These are phyloP conservation scores for Fusarium zealandicum DNA, from an alignment of 2,329 filamentous ascomycete genomes.

Conservation along the genomic window DNA sequence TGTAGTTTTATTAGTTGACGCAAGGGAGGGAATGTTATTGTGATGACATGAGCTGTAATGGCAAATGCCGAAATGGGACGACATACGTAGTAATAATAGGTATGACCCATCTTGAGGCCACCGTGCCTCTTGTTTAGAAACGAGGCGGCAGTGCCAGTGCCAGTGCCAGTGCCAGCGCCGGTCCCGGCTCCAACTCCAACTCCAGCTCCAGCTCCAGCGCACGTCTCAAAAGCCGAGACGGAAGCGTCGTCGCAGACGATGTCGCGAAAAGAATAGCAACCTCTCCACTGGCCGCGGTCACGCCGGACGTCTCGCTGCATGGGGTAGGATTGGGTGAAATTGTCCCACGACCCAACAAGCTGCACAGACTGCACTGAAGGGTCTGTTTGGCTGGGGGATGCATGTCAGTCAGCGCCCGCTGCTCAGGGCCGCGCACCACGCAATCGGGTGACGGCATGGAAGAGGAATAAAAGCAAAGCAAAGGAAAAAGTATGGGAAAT, in stretches of 20 bases:
- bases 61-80: constrained; percentile 24
- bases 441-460: constrained; percentile 29
- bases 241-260: constrained; percentile 81
- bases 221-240: constrained; percentile 42
- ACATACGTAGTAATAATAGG: constrained; percentile 95
- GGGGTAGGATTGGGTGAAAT: constrained; percentile 78
- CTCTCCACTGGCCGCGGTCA: constrained; percentile 81
- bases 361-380: constrained; percentile 73
- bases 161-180: constrained; percentile 33
- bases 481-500: constrained; percentile 37
- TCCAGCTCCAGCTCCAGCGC: constrained; percentile 7
- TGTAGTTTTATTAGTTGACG: constrained; percentile 20
- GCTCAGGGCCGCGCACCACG: constrained; percentile 20
- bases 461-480: constrained; percentile 36
- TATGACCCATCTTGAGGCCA: constrained; percentile 88
- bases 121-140: constrained; percentile 66
- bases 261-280: constrained; percentile 85
- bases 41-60: constrained; percentile 13
- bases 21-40: constrained; percentile 32
- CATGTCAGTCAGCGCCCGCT: constrained; percentile 41
- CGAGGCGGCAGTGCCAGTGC: constrained; percentile 32
- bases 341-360: constrained; percentile 93
- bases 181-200: constrained; percentile 10
- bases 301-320: constrained; percentile 83
- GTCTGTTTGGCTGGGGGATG: constrained; percentile 61